Conservation (phyloP, 208 protist species). For the Leishmania mexicana region DNA sequence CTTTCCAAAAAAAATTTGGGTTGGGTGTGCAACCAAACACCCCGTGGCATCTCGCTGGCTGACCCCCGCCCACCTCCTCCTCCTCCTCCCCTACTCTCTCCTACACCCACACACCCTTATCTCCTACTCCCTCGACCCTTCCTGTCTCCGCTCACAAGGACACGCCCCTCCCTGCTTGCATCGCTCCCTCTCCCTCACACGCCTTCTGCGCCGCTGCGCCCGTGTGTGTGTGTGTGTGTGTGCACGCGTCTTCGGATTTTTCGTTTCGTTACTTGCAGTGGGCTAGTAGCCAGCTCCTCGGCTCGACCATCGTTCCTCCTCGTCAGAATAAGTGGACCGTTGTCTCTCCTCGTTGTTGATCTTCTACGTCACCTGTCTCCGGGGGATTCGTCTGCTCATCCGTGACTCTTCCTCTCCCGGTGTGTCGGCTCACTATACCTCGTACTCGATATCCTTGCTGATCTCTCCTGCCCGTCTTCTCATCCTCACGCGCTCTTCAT, state of each 20-base stretch:
- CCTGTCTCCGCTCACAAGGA: not conserved
- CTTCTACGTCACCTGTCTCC: too few species aligned
- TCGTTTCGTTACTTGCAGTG: too few species aligned
- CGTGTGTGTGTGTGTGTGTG: not conserved
- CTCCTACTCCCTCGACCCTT: not conserved
- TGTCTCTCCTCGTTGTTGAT: too few species aligned
- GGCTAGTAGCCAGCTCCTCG: too few species aligned
- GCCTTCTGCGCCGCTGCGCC: not conserved
- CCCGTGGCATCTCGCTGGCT: too few species aligned
- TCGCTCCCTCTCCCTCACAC: not conserved
- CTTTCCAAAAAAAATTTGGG: not conserved
- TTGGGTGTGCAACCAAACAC: not conserved
- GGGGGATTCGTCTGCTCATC: too few species aligned
- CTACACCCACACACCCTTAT: not conserved
- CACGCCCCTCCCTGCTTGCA: not conserved
- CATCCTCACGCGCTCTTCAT: not conserved
- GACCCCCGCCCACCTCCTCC: not conserved
- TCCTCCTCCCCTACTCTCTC: not conserved
- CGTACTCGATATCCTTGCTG: not conserved
- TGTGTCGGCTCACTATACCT: too few species aligned
- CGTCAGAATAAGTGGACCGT: too few species aligned
- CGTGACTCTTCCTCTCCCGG: too few species aligned
- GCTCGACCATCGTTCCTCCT: too few species aligned
- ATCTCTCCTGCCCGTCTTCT: not conserved
- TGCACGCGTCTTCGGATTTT: not conserved